phyloP scores from a whole-genome alignment of 192 early-diverging fungal genomes.

The Linnemannia hyalina region DNA sequence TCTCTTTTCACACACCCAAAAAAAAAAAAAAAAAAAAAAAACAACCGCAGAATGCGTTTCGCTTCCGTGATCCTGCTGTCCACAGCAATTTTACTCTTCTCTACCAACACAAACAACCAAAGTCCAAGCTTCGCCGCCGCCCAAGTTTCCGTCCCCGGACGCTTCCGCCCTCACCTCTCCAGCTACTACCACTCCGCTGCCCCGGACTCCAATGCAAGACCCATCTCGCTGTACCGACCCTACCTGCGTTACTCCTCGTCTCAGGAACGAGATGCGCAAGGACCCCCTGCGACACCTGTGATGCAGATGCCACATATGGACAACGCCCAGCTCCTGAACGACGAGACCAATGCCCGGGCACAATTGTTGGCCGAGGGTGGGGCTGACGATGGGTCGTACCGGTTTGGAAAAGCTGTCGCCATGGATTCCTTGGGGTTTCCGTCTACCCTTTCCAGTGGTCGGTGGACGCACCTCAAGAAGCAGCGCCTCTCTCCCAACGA shows the following conservation, averaged over 20 bases:
- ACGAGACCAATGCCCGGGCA: slow-evolving; percentile 10
- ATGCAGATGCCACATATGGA: slow-evolving; percentile 31
- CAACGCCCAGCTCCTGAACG: slow-evolving; percentile 33
- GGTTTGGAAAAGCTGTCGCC: slow-evolving; percentile 57
- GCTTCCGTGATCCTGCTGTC: slow-evolving; percentile 20
- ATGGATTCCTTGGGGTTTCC: slow-evolving; percentile 26
- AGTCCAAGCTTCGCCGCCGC: slow-evolving; percentile 10
- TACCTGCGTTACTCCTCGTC: neutral
- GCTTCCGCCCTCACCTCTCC: slow-evolving; percentile 17
- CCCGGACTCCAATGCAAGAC: neutral
- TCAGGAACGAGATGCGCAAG: neutral
- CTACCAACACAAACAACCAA: neutral
- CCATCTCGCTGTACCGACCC: neutral
- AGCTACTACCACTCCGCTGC: neutral
- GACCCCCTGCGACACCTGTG: neutral
- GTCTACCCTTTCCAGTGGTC: slow-evolving; percentile 38
- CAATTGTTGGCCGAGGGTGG: neutral
- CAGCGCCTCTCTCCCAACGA: neutral
- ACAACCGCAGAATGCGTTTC: slow-evolving; percentile 1
- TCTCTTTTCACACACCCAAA: neutral
- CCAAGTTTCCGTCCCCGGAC: slow-evolving; percentile 49
- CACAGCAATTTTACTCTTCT: slow-evolving; percentile 1
- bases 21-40: neutral
- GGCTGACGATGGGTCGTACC: slow-evolving; percentile 35
- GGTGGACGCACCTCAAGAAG: slow-evolving; percentile 30